Evolutionary conservation across 179 eudicot genomes (phyloP), one percentile per base, ranked within the genome.

Genomic region (Beta corolliflora): DNA sequence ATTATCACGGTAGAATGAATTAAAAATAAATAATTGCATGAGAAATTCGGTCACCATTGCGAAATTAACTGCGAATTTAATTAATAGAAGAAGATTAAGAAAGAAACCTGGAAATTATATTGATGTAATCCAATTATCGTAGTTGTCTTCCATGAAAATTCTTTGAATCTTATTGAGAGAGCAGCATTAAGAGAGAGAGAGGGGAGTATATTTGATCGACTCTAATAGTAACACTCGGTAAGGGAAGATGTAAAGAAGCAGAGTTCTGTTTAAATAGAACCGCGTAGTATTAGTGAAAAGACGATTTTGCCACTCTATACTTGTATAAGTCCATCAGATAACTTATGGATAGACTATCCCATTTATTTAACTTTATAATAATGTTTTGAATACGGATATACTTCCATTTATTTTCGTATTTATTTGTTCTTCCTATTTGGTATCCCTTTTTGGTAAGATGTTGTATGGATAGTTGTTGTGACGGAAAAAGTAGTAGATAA

Each of bases 191-290:
- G 29, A 45, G 46, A 53, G 60, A 15, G 61, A 12, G n/a, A n/a
- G n/a, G n/a, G n/a, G n/a, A 44, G 61, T 8, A 5, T 7, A 61
- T 15, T 5, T 36, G 77, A 71, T 16, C 56, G 18, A 50, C n/a
- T n/a, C 11, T 52, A 25, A 15, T 31, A 53, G 4, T 7, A n/a
- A 16, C 11, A 16, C 53, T 53, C 5, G 12, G 53, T 14, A 13
- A 53, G 21, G 55, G 15, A 10, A 73, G 9, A 16, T 0, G 50
- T 48, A 29, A 36, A 71, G n/a, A n/a, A n/a, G n/a, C 6, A 63
- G 82, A 50, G 31, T 79, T 61, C 29, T 31, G 25, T 80, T 83
- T 83, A 83, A 79, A 83, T 75, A 79, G 77, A 79, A 75, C 52
- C 65, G 69, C 77, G 79, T 72, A 74, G 7, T 66, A 16, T 29